Evolutionary conservation across 495 filamentous ascomycete genomes (phyloP), one percentile per base, ranked within the genome.

Genomic region (Podospora pseudoanserina): DNA sequence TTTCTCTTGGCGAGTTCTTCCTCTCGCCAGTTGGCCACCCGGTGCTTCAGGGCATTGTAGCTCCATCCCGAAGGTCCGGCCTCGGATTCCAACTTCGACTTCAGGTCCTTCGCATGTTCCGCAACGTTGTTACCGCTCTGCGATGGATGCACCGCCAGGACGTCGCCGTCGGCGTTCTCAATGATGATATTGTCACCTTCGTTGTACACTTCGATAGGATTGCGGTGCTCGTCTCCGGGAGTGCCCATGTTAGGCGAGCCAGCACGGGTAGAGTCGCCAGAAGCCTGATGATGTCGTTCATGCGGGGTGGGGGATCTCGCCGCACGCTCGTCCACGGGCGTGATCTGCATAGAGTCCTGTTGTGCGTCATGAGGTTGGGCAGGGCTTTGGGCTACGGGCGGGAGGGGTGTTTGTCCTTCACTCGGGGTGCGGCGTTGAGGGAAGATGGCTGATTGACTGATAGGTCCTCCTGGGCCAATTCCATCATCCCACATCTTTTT

Each of bases 91-190:
- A 72, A 85, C 73, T 73, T 85, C 75, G 7, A 75, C 80, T 76
- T 84, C 71, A 74, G 56, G 2, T 19, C 58, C 65, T 77, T 72
- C 23, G 69, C 72, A 18, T 78, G 68, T 55, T 77, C 74, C 5
- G 69, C 68, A 59, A 72, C 67, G 65, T 68, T 68, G 65, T 67
- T 68, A 0, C 81, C 77, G n/a, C 75, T 73, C 0, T 66, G 65
- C 18, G 64, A 67, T 34, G 73, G 62, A 61, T 78, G 71, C 5
- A 82, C 78, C 4, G 77, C 76, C 16, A 98, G 73, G 4, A 98
- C 94, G 70, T 97, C 92, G 32, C 95, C 96, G 65, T 96, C 90
- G 68, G 87, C 83, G 72, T 97, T 90, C 76, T 99, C 96, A 34
- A 96, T 83, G 57, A 98, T 80, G 65, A 96, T 84, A 60, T 97